Evolutionary conservation across 257 asterid species (phyloP).

Genomic region (Vinca minor): DNA sequence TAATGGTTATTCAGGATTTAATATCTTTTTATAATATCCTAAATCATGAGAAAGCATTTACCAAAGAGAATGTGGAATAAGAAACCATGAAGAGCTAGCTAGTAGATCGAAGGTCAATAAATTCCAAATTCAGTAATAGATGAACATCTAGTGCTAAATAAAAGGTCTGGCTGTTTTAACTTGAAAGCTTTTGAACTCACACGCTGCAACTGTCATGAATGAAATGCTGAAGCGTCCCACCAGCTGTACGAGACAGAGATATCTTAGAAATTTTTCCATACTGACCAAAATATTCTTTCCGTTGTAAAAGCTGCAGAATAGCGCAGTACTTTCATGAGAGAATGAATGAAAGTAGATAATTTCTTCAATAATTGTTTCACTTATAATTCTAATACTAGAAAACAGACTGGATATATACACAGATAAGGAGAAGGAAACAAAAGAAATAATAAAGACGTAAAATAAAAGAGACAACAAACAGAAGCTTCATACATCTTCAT

Average conservation of each 20-base stretch:
- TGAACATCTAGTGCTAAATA: neutral
- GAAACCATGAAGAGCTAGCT: too few relatives aligned
- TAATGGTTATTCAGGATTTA: too few relatives aligned
- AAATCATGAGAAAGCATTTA: too few relatives aligned
- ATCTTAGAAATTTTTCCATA: slow-evolving; percentile 84
- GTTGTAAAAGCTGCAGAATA: slow-evolving; percentile 55
- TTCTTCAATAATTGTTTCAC: slow-evolving; percentile 6
- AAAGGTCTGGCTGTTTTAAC: neutral
- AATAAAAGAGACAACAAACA: slow-evolving; percentile 13
- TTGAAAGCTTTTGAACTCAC: slow-evolving; percentile 43
- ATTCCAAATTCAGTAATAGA: neutral
- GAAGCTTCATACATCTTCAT: slow-evolving; percentile 65
- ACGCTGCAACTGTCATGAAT: slow-evolving; percentile 80
- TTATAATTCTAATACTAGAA: neutral
- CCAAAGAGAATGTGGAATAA: too few relatives aligned
- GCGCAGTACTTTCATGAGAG: slow-evolving; percentile 12
- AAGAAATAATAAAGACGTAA: neutral
- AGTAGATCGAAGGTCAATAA: neutral
- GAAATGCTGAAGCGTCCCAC: slow-evolving; percentile 85
- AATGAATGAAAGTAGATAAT: slow-evolving; percentile 14
- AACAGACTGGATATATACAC: neutral
- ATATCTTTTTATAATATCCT: too few relatives aligned
- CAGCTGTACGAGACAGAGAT: slow-evolving; percentile 89
- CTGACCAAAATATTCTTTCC: slow-evolving; percentile 88
- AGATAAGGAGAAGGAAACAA: neutral